A percentile compares a stretch with the other conserved stretches of the same genome.
phyloP scores from a whole-genome alignment of 2,329 filamentous ascomycete species.

The Xylariaceae sp. region DNA sequence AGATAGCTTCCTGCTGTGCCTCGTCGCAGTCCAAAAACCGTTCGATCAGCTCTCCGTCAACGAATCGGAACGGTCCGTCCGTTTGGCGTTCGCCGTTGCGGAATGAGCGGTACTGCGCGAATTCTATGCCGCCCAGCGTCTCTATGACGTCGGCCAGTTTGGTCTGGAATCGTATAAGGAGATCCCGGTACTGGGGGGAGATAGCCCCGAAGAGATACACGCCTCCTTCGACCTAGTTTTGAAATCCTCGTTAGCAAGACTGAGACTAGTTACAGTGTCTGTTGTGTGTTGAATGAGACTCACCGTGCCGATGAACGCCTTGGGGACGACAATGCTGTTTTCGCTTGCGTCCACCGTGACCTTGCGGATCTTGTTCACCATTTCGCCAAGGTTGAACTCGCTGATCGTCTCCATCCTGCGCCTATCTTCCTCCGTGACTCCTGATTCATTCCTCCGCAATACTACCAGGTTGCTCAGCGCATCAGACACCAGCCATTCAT shows the following conservation, averaged over 20 bases:
- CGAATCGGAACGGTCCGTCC: constrained; percentile 75
- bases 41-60: constrained; percentile 90
- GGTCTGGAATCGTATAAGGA: constrained; percentile 76
- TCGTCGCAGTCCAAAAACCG: constrained; percentile 69
- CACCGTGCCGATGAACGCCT: constrained; percentile 86
- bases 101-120: constrained; percentile 77
- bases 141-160: constrained; percentile 62
- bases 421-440: constrained; percentile 69
- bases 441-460: constrained; percentile 65
- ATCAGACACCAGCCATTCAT: constrained; percentile 78
- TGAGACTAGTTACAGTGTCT: not conserved
- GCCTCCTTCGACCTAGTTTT: constrained; percentile 70
- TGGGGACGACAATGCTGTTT: constrained; percentile 66
- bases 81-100: constrained; percentile 64
- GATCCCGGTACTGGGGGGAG: constrained; percentile 63
- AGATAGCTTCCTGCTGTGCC: constrained; percentile 48
- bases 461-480: constrained; percentile 83
- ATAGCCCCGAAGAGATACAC: constrained; percentile 88
- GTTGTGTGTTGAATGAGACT: constrained; percentile 31
- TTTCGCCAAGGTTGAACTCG: constrained; percentile 83
- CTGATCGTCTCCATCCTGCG: constrained; percentile 66
- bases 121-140: constrained; percentile 68
- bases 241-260: constrained; percentile 8
- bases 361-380: constrained; percentile 81
- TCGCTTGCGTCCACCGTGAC: constrained; percentile 62